Conservation (phyloP, 202 grass and related monocot genomes). For the Panicum hallii region DNA sequence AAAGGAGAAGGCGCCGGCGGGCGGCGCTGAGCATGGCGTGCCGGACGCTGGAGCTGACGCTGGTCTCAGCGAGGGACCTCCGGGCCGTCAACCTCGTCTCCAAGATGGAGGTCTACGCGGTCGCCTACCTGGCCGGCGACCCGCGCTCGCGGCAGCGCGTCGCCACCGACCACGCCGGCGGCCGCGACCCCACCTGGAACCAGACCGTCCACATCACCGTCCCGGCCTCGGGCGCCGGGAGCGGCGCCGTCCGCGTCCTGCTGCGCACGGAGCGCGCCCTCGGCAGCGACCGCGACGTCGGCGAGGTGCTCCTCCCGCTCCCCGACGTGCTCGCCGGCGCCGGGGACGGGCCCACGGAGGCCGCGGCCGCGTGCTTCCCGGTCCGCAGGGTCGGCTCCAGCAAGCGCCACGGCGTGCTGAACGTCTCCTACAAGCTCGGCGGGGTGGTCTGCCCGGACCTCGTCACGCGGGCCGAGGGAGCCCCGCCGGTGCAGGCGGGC, state of each 20-base stretch:
- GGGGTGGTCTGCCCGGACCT: slow-evolving; percentile 29
- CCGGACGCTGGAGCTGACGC: slow-evolving; percentile 67
- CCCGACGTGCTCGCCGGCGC: slow-evolving; percentile 51
- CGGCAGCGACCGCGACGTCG: slow-evolving; percentile 71
- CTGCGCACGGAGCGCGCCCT: slow-evolving; percentile 67
- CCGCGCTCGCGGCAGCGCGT: slow-evolving; percentile 50
- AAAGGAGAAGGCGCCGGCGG: background rate
- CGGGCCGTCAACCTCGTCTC: slow-evolving; percentile 59
- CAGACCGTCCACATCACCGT: slow-evolving; percentile 56
- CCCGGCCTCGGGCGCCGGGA: slow-evolving; percentile 38
- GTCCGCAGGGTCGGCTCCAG: slow-evolving; percentile 58
- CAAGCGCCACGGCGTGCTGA: slow-evolving; percentile 65
- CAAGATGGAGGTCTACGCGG: slow-evolving; percentile 78
- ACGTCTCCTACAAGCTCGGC: slow-evolving; percentile 74
- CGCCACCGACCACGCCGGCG: slow-evolving; percentile 54
- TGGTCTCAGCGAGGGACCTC: slow-evolving; percentile 79
- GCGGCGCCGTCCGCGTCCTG: slow-evolving; percentile 56
- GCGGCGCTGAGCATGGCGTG: slow-evolving; percentile 44
- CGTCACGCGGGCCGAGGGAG: background rate
- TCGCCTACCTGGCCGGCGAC: slow-evolving; percentile 67
- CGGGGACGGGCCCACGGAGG: slow-evolving; percentile 45
- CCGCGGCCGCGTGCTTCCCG: slow-evolving; percentile 53
- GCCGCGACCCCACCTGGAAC: slow-evolving; percentile 67
- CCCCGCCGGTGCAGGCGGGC: background rate
- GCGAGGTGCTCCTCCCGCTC: slow-evolving; percentile 72